A percentile compares a stretch with the other conserved stretches of the same genome.
These are phyloP conservation scores for Rhododendron mucronatum DNA, from an alignment of 148 eudicot genomes.

Conservation along the genomic window DNA sequence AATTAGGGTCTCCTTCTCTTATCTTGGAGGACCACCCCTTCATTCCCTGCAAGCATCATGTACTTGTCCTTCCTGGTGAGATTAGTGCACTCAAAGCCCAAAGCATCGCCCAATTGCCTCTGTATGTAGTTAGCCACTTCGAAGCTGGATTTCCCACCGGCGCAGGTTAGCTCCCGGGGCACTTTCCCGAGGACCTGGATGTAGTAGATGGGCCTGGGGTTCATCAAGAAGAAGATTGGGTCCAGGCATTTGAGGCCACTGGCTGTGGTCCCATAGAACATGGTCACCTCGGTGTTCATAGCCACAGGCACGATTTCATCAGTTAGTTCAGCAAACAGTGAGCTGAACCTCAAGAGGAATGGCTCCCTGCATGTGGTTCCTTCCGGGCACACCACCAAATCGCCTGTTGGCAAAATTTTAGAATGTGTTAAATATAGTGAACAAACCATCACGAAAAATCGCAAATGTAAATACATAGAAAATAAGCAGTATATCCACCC, in stretches of 20 bases:
- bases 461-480: background rate
- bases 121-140: slow-evolving; percentile 81
- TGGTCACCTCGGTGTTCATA: slow-evolving; percentile 50
- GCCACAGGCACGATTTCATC: slow-evolving; percentile 85
- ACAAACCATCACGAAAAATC: background rate
- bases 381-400: slow-evolving; percentile 82
- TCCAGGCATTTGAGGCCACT: slow-evolving; percentile 84
- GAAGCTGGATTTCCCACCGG: slow-evolving; percentile 46
- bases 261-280: slow-evolving; percentile 93
- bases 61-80: slow-evolving; percentile 79
- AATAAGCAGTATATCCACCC: no score
- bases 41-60: slow-evolving; percentile 83
- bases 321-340: slow-evolving; percentile 70
- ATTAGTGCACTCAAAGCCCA: slow-evolving; percentile 71
- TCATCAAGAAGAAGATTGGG: slow-evolving; percentile 84
- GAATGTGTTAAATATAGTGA: background rate
- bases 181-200: slow-evolving; percentile 40
- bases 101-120: slow-evolving; percentile 54
- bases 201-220: slow-evolving; percentile 68
- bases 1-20: background rate
- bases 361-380: slow-evolving; percentile 94
- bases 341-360: slow-evolving; percentile 70
- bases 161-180: slow-evolving; percentile 33
- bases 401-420: slow-evolving; percentile 18
- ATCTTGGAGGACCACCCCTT: slow-evolving; percentile 36